Conservation (phyloP, 768 basidiomycete species). For the Lyophyllum decastes region DNA sequence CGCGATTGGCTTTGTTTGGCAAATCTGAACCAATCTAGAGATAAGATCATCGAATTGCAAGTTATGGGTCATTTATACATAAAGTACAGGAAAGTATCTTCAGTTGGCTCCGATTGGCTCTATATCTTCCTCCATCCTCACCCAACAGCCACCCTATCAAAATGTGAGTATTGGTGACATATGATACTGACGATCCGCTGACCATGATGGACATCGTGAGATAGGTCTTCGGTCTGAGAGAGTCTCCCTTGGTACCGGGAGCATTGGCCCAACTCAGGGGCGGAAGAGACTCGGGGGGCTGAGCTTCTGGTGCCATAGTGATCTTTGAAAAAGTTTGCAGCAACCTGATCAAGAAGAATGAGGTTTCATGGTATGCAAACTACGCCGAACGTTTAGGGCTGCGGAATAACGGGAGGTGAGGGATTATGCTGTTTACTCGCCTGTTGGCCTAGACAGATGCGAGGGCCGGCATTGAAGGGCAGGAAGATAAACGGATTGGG, state of each 20-base stretch:
- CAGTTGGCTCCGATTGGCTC: not conserved
- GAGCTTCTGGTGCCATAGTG: constrained; percentile 40
- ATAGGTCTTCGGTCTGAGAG: constrained; percentile 11
- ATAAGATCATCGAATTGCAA: constrained; percentile 17
- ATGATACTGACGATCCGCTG: not conserved
- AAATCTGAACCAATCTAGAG: constrained; percentile 9
- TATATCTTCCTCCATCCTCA: constrained; percentile 25
- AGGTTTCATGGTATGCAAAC: constrained; percentile 57
- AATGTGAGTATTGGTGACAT: not conserved
- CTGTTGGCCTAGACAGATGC: constrained; percentile 60
- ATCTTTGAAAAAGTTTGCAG: constrained; percentile 44
- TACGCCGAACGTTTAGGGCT: constrained; percentile 15
- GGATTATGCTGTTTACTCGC: constrained; percentile 16
- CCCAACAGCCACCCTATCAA: constrained; percentile 32
- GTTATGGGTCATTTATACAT: not conserved
- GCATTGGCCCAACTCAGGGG: constrained; percentile 42
- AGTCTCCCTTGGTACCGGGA: constrained; percentile 31
- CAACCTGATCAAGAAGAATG: constrained; percentile 50
- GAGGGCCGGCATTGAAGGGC: constrained; percentile 69
- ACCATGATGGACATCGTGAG: constrained; percentile 16
- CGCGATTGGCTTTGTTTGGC: constrained; percentile 21
- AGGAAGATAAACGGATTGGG: constrained; percentile 70
- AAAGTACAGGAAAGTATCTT: not conserved
- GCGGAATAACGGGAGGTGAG: not conserved
- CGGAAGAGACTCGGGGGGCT: constrained; percentile 38